Evolutionary conservation across 2,329 filamentous ascomycete genomes (phyloP), one percentile per base, ranked within the genome.

Genomic region (Colletotrichum sp.): DNA sequence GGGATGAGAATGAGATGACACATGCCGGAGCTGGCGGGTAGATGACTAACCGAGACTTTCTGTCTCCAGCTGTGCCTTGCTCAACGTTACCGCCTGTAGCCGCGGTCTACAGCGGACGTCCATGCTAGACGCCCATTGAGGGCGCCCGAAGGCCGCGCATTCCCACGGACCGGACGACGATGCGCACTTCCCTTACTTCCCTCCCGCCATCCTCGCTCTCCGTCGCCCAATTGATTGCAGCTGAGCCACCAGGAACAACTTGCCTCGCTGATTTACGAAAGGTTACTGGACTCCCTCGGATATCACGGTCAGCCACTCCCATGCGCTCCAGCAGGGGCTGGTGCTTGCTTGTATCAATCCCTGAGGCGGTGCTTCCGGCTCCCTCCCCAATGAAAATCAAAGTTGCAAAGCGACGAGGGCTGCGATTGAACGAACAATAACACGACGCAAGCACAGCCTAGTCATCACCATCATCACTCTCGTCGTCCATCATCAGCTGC

Each of bases 291-390:
- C 7, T 28, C 71, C 18, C 44, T 26, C 57, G 65, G 28, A 57
- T 69, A 30, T 63, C 21, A 69, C 64, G 57, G 55, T 63, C 71
- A 73, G 65, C 65, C 71, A 69, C 71, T 63, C 24, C 57, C 39
- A 18, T 10, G 44, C 32, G 24, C n/a, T 49, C 34, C 49, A 21
- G 30, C 60, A 71, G 66, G 44, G 65, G 71, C 71, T 59, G 57
- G 71, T 66, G 59, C 34, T 34, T 55, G 55, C 28, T 26, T 34
- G 28, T 16, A 71, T 57, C 2, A 62, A 21, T 24, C 72, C 44
- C 44, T 52, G 72, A 74, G 72, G 72, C 72, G 72, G 72, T 71
- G 71, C 71, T 28, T 69, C 65, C 63, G 18, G n/a, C 63, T 15
- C 30, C 18, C 60, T 28, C 55, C 26, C 55, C n/a, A 69, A 72